Conservation (phyloP, 192 early-diverging fungal species). For the Entomortierella beljakovae region DNA sequence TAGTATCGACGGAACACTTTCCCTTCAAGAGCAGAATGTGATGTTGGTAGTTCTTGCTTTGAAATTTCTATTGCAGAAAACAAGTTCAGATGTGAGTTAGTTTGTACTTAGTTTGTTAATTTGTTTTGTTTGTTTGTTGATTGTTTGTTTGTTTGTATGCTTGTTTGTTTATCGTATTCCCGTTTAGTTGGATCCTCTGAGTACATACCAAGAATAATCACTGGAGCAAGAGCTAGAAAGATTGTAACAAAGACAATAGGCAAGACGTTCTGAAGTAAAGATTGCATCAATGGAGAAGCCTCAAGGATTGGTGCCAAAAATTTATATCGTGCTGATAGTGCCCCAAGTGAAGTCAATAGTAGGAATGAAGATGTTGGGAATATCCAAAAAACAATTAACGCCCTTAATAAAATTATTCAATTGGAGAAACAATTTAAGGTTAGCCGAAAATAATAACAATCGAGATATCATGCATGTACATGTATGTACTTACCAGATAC, state of each 20-base stretch:
- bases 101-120: background rate
- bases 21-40: constrained; percentile 68
- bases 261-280: constrained; percentile 65
- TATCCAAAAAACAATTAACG: constrained; percentile 72
- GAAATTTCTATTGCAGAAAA: constrained; percentile 60
- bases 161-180: background rate
- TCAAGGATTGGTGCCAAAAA: constrained; percentile 62
- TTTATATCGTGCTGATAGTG: constrained; percentile 57
- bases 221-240: constrained; percentile 64
- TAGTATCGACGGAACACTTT: constrained; percentile 66
- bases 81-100: background rate
- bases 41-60: constrained; percentile 65
- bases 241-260: constrained; percentile 69
- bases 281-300: constrained; percentile 53
- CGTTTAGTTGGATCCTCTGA: too few relatives aligned
- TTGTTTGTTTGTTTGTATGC: background rate
- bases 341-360: constrained; percentile 63
- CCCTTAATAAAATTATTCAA: constrained; percentile 52
- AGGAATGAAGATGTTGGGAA: constrained; percentile 71
- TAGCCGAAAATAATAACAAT: background rate
- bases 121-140: too few relatives aligned
- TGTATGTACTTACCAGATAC: constrained; percentile 54
- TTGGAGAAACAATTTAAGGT: background rate
- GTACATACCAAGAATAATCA: constrained; percentile 63
- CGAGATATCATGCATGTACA: background rate